Percentiles rank a stretch among this genome's conserved stretches.
Conservation (phyloP, 441 rosid species). For the Populus hybrid region DNA sequence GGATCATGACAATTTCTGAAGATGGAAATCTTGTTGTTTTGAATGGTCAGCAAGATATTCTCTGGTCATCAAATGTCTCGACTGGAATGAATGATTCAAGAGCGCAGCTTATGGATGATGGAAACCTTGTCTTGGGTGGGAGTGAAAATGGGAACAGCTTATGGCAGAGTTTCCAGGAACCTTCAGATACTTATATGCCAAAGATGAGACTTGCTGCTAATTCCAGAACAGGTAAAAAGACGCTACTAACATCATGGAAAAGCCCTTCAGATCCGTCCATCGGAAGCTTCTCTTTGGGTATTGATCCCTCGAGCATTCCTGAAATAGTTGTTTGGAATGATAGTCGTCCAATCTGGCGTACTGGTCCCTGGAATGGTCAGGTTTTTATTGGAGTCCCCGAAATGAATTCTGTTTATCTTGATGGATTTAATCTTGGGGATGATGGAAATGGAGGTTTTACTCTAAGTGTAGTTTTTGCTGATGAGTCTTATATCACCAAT, state of each 20-base stretch:
- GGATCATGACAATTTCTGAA: slow-evolving; percentile 31
- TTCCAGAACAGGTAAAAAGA: slow-evolving; percentile 21
- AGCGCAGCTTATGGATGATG: slow-evolving; percentile 39
- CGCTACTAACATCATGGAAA: slow-evolving; percentile 43
- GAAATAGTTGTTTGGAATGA: slow-evolving; percentile 43
- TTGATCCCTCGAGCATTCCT: slow-evolving; percentile 29
- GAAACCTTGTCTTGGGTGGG: slow-evolving; percentile 39
- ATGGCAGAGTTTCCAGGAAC: slow-evolving; percentile 53
- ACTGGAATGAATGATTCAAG: slow-evolving; percentile 22
- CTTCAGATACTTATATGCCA: slow-evolving; percentile 24
- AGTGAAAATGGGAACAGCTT: slow-evolving; percentile 9
- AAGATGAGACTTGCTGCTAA: slow-evolving; percentile 28
- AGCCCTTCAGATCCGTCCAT: slow-evolving; percentile 42
- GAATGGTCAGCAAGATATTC: slow-evolving; percentile 29
- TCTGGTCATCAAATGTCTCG: slow-evolving; percentile 46
- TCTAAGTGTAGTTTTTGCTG: slow-evolving; percentile 5
- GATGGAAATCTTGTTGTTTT: slow-evolving; percentile 46
- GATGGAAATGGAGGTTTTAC: slow-evolving; percentile 22
- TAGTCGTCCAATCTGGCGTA: slow-evolving; percentile 34
- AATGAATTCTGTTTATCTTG: slow-evolving; percentile 24
- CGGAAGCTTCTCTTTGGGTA: slow-evolving; percentile 38
- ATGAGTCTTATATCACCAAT: slow-evolving; percentile 8
- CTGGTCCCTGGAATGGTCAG: slow-evolving; percentile 45
- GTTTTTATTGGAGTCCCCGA: slow-evolving; percentile 34
- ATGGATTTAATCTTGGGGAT: slow-evolving; percentile 25